phyloP scores from a whole-genome alignment of 2,329 filamentous ascomycete genomes.

The Ophiostoma quercus region DNA sequence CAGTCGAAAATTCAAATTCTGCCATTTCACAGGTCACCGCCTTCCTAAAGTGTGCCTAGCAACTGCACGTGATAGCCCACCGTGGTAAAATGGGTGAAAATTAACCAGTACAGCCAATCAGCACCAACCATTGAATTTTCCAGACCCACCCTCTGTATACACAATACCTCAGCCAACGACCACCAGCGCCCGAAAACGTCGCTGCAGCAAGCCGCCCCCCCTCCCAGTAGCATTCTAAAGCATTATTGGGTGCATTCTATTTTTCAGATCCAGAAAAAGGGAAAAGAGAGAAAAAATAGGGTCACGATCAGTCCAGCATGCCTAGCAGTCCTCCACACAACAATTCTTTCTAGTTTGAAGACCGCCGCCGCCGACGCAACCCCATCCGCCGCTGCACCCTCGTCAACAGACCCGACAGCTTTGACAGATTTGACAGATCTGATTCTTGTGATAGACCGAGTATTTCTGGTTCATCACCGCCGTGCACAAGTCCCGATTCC shows the following conservation, averaged over 20 bases:
- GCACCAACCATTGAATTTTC: not conserved
- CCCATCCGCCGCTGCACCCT: not conserved
- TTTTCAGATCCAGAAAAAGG: conserved; percentile 14
- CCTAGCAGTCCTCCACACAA: conserved; percentile 12
- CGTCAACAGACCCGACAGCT: not conserved
- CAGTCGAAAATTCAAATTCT: conserved; percentile 15
- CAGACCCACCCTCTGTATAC: not conserved
- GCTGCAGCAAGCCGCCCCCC: not conserved
- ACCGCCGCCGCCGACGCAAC: conserved; percentile 1
- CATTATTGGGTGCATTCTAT: conserved; percentile 9
- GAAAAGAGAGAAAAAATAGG: conserved; percentile 9
- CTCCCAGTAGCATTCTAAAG: conserved; percentile 10
- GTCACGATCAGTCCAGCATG: conserved; percentile 4
- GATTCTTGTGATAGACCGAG: not conserved
- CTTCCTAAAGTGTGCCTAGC: not conserved
- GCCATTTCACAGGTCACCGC: not conserved
- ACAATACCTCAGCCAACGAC: conserved; percentile 11
- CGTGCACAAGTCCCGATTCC: not conserved
- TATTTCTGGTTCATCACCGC: too few species aligned
- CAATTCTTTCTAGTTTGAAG: conserved; percentile 9
- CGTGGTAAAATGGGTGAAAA: conserved; percentile 7
- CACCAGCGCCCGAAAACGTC: conserved; percentile 11
- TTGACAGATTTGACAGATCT: not conserved
- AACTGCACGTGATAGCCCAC: not conserved
- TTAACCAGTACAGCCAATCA: not conserved